Evolutionary conservation across 805 yeast species (phyloP), one percentile per base, ranked within the genome.

Genomic region (Huiozyma sinensis): DNA sequence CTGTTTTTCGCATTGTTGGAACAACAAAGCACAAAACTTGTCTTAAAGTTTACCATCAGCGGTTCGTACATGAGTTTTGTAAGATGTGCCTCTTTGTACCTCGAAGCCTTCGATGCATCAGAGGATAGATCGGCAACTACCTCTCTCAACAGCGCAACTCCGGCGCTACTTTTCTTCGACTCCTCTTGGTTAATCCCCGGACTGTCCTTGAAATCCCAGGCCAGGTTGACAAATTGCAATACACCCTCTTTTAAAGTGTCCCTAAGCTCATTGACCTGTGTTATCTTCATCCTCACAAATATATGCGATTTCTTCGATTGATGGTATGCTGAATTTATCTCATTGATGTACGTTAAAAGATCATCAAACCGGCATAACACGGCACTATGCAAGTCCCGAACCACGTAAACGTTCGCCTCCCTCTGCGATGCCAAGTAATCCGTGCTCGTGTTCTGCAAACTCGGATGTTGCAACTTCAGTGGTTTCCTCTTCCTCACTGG

Each of bases 11-110:
- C 55, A 0, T 81, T 68, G 0, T 86, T 82, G 0, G 92, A 83
- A 49, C 92, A 83, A 50, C 81, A 81, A 36, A 85, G 71, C 12
- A 87, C 75, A 40, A 86, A 65, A 2, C 83, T 73, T 0, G 94
- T 87, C 42, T 87, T 68, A 3, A 89, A 78, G 58, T 86, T 85
- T 1, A 95, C 95, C 6, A 94, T 92, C 24, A 86, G 64, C 0
- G 90, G 78, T 51, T 83, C 88, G 56, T 83, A 89, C 32, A 86
- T 62, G 10, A 87, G 77, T 48, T 90, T 69, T 0, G 95, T 83
- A 42, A 86, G 69, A 52, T 82, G 82, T 2, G 94, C 82, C 53
- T 83, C 90, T 45, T 89, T 68, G 51, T 36, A 42, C 31, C n/a
- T 33, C 4, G 36, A 17, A 32, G 31, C 33, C 7, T 30, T 31